phyloP scores from a whole-genome alignment of 2,329 filamentous ascomycete species.

The Ophiostoma tasmaniense region DNA sequence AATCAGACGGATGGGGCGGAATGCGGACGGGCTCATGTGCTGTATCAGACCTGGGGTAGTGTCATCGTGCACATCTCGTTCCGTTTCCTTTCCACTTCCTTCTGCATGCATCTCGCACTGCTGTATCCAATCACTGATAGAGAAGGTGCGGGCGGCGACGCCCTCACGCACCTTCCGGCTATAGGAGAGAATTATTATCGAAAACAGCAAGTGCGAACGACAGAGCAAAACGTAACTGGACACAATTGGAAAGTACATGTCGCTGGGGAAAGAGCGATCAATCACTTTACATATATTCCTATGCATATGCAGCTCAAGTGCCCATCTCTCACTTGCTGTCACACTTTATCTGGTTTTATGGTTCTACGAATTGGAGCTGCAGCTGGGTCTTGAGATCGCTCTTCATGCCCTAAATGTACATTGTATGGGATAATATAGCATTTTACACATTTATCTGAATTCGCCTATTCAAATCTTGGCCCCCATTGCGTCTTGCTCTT shows the following conservation, averaged over 20 bases:
- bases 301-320: conserved; percentile 5
- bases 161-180: background rate
- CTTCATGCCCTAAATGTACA: background rate
- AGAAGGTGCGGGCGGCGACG: conserved; percentile 11
- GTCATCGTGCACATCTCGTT: background rate
- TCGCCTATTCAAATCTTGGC: background rate
- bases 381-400: background rate
- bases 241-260: background rate
- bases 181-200: background rate
- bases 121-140: background rate
- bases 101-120: conserved; percentile 7
- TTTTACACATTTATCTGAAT: background rate
- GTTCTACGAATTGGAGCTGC: conserved; percentile 12
- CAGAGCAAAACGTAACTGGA: background rate
- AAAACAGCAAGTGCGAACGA: background rate
- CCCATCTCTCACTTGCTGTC: background rate
- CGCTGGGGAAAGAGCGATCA: conserved; percentile 11
- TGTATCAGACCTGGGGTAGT: background rate
- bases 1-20: background rate
- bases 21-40: background rate
- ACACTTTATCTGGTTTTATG: conserved; percentile 1
- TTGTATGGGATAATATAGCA: background rate
- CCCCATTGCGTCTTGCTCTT: background rate
- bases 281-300: background rate
- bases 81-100: background rate